Evolutionary conservation across 345 rosid genomes (phyloP).

Genomic region (Gossypium raimondii): DNA sequence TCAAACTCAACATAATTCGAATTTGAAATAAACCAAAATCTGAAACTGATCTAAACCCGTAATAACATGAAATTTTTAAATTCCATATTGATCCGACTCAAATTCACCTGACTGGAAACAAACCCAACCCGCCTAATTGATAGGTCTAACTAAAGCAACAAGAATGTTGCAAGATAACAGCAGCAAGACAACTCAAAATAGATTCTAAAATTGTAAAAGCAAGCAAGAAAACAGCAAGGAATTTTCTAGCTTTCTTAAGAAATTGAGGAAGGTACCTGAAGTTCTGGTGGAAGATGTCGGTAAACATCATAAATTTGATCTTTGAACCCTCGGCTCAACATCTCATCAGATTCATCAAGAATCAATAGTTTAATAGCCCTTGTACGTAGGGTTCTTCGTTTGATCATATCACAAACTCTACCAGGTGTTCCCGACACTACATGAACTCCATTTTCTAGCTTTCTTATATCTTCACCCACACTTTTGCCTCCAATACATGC

Average conservation of each 20-base stretch:
- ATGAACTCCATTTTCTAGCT: constrained; percentile 46
- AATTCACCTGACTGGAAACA: neutral
- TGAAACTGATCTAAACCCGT: neutral
- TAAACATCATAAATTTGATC: constrained; percentile 96
- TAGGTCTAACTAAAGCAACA: neutral
- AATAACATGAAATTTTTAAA: neutral
- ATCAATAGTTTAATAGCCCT: constrained; percentile 54
- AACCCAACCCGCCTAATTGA: neutral
- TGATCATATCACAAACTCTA: constrained; percentile 97
- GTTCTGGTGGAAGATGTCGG: constrained; percentile 95
- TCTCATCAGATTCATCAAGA: constrained; percentile 94
- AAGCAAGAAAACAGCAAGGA: neutral
- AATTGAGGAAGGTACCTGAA: constrained; percentile 54
- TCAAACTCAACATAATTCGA: too few species aligned
- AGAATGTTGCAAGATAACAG: neutral
- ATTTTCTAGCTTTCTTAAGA: neutral
- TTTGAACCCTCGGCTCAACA: constrained; percentile 99
- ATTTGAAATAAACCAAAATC: neutral
- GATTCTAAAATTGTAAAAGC: neutral
- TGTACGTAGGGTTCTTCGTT: constrained; percentile 91
- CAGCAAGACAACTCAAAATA: neutral
- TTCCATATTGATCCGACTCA: neutral
- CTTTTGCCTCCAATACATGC: constrained; percentile 94
- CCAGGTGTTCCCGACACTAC: constrained; percentile 98
- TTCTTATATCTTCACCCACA: constrained; percentile 93